phyloP scores from a whole-genome alignment of 768 basidiomycete genomes.

The Calvatia gigantea region DNA sequence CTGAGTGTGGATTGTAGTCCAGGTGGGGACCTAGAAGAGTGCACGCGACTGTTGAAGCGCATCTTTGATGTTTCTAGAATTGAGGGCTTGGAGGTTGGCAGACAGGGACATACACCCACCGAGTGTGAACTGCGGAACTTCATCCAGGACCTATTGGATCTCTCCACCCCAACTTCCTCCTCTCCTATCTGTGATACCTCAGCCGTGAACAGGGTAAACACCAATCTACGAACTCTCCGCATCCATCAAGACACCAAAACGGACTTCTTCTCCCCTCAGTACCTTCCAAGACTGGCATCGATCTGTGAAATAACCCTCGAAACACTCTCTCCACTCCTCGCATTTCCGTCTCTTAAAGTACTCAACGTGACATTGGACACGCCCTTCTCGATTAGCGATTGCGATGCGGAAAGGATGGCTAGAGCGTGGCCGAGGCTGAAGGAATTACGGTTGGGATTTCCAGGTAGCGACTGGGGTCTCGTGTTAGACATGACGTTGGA shows the following conservation, averaged over 20 bases:
- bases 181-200: background rate
- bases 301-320: background rate
- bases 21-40: background rate
- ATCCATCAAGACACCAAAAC: background rate
- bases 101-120: background rate
- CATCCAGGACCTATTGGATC: background rate
- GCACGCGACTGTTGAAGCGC: background rate
- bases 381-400: background rate
- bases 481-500: background rate
- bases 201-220: no score
- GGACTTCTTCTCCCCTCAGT: no score
- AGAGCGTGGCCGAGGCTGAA: background rate
- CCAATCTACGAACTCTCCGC: background rate
- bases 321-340: constrained; percentile 1
- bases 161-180: background rate
- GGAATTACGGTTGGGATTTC: background rate
- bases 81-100: background rate
- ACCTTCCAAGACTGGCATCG: background rate
- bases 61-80: background rate
- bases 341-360: background rate
- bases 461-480: background rate
- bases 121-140: background rate
- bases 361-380: background rate
- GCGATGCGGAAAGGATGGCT: constrained; percentile 2
- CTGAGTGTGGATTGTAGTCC: background rate